Evolutionary conservation across 345 rosid species (phyloP).

Genomic region (Orychophragmus violaceus): DNA sequence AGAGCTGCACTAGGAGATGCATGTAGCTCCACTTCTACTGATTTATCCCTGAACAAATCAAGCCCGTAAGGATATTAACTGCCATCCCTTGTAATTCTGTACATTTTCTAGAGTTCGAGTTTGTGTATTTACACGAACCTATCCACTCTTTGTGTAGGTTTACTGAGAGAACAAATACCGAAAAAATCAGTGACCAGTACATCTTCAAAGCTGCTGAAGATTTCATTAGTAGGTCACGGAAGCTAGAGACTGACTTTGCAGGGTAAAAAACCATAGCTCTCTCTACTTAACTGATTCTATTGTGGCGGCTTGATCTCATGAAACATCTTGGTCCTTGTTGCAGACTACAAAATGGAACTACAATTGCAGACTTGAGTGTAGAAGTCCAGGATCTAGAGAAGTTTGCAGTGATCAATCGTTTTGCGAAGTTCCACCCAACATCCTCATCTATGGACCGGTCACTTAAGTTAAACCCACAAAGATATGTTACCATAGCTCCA

Average conservation of each 20-base stretch:
- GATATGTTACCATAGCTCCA: slow-evolving; percentile 79
- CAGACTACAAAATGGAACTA: slow-evolving; percentile 71
- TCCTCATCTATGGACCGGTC: slow-evolving; percentile 37
- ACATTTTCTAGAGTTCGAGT: not conserved
- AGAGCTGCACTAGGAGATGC: slow-evolving; percentile 71
- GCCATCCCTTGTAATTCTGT: not conserved
- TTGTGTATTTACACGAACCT: not conserved
- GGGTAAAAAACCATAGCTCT: slow-evolving; percentile 38
- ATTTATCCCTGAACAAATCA: slow-evolving; percentile 29
- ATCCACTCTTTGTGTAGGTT: slow-evolving; percentile 28
- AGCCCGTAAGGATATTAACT: slow-evolving; percentile 46
- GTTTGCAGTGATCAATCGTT: slow-evolving; percentile 75
- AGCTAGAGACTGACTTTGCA: slow-evolving; percentile 51
- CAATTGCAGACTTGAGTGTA: slow-evolving; percentile 58
- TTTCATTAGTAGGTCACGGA: slow-evolving; percentile 42
- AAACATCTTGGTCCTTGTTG: slow-evolving; percentile 10
- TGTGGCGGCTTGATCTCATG: slow-evolving; percentile 1
- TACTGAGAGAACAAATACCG: slow-evolving; percentile 37
- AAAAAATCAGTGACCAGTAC: slow-evolving; percentile 42
- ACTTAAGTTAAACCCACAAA: slow-evolving; percentile 51
- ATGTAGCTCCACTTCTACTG: slow-evolving; percentile 40
- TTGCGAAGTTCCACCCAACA: slow-evolving; percentile 73
- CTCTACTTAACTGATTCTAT: not conserved
- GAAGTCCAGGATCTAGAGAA: slow-evolving; percentile 82
- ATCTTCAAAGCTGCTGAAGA: slow-evolving; percentile 61